These are phyloP conservation scores for Eucalyptus rudis DNA, from an alignment of 345 rosid species.

Conservation along the genomic window DNA sequence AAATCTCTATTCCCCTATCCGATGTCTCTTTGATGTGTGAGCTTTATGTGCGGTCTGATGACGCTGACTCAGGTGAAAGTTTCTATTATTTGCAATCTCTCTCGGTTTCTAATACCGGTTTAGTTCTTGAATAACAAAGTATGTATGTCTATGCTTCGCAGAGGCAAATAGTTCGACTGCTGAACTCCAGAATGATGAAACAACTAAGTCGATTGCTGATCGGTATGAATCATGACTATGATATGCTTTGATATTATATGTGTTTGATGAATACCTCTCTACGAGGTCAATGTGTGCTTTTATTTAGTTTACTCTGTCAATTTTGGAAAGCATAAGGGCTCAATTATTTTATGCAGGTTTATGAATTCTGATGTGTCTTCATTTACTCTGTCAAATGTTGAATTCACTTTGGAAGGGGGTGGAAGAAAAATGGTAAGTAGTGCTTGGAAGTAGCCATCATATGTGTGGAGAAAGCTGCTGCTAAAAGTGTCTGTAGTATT, in stretches of 20 bases:
- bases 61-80: constrained; percentile 38
- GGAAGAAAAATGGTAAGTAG: constrained; percentile 57
- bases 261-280: neutral
- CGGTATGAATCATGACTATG: constrained; percentile 11
- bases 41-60: constrained; percentile 49
- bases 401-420: constrained; percentile 50
- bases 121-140: neutral
- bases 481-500: neutral
- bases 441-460: neutral
- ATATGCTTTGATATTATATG: neutral
- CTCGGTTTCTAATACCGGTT: neutral
- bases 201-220: constrained; percentile 9
- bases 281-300: neutral
- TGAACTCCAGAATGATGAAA: constrained; percentile 28
- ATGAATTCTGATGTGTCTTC: constrained; percentile 22
- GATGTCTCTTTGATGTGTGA: constrained; percentile 71
- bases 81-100: constrained; percentile 9
- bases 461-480: neutral
- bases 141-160: constrained; percentile 1
- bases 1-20: constrained; percentile 58
- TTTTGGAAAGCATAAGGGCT: neutral
- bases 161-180: constrained; percentile 39
- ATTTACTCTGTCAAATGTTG: constrained; percentile 59
- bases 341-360: constrained; percentile 32
- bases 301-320: neutral